Percentiles rank a stretch among this genome's conserved stretches.
phyloP scores from a whole-genome alignment of 2,329 filamentous ascomycete genomes.

The Fusarium nematophilum region DNA sequence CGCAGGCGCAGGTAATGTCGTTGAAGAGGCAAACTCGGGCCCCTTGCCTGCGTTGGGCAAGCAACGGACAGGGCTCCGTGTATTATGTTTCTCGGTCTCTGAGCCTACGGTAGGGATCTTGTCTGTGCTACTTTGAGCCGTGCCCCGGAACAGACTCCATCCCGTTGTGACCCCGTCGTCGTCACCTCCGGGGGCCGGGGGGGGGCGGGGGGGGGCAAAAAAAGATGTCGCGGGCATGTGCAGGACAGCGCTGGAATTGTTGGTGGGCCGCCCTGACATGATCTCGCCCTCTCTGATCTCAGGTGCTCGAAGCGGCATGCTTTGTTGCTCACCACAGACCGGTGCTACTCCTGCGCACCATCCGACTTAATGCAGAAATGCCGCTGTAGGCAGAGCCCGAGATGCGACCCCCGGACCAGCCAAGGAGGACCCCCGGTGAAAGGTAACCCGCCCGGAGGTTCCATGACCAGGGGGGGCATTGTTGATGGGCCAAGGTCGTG shows the following conservation, averaged over 20 bases:
- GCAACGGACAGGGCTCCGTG: constrained; percentile 42
- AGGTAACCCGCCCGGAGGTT: constrained; percentile 35
- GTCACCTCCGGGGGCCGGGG: constrained; percentile 36
- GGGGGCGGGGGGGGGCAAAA: constrained; percentile 16
- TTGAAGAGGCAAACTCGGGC: constrained; percentile 36
- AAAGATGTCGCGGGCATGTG: constrained; percentile 5
- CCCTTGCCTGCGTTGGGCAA: constrained; percentile 38
- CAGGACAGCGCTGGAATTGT: constrained; percentile 8
- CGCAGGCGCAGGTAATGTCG: constrained; percentile 30
- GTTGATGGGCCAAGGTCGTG: constrained; percentile 19
- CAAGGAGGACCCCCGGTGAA: constrained; percentile 37
- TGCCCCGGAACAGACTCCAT: constrained; percentile 34
- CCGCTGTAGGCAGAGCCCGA: constrained; percentile 37
- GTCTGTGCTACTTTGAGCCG: constrained; percentile 33
- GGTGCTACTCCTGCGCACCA: constrained; percentile 17
- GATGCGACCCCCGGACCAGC: constrained; percentile 38
- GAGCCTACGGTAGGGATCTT: constrained; percentile 32
- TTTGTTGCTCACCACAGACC: constrained; percentile 18
- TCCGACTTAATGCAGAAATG: constrained; percentile 30
- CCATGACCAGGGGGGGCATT: constrained; percentile 30
- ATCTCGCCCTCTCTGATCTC: constrained; percentile 13
- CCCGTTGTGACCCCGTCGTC: constrained; percentile 38
- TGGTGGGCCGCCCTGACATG: constrained; percentile 24
- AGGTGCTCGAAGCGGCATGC: constrained; percentile 11
- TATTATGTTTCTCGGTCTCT: constrained; percentile 37